These are phyloP conservation scores for Hippophae tibetana DNA, from an alignment of 306 rosid species.

Conservation along the genomic window DNA sequence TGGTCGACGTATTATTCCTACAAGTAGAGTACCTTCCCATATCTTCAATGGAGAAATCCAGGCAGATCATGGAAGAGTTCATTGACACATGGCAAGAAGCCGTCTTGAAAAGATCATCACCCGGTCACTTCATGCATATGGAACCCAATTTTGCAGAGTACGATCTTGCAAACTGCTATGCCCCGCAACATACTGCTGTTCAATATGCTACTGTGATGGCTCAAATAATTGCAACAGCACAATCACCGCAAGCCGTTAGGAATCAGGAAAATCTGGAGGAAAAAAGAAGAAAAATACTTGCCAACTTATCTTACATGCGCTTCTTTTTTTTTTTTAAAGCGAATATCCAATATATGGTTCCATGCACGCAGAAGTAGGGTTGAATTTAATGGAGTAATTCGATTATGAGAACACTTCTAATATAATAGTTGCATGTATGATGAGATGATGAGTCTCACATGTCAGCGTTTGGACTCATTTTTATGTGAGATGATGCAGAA, in stretches of 20 bases:
- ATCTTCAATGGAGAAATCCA: slow-evolving; percentile 67
- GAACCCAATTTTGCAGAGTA: slow-evolving; percentile 67
- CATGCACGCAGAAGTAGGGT: neutral
- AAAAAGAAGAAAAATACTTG: neutral
- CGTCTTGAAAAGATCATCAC: slow-evolving; percentile 65
- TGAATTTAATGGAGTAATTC: no score
- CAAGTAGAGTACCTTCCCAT: slow-evolving; percentile 84
- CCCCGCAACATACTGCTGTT: slow-evolving; percentile 75
- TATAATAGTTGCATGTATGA: no score
- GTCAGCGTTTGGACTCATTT: no score
- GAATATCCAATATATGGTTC: neutral
- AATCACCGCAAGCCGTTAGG: slow-evolving; percentile 43
- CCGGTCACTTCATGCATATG: slow-evolving; percentile 72
- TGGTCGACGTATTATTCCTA: slow-evolving; percentile 3
- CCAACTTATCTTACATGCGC: slow-evolving; percentile 2
- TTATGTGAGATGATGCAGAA: neutral
- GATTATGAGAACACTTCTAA: no score
- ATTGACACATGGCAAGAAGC: slow-evolving; percentile 60
- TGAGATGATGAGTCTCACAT: no score
- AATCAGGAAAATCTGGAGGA: slow-evolving; percentile 27
- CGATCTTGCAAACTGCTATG: slow-evolving; percentile 61
- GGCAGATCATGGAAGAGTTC: slow-evolving; percentile 73
- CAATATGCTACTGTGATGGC: slow-evolving; percentile 75
- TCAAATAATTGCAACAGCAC: slow-evolving; percentile 63
- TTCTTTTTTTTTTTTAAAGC: neutral